Evolutionary conservation across 1,139 yeast genomes (phyloP).

Genomic region (Suhomyces choctaworum): DNA sequence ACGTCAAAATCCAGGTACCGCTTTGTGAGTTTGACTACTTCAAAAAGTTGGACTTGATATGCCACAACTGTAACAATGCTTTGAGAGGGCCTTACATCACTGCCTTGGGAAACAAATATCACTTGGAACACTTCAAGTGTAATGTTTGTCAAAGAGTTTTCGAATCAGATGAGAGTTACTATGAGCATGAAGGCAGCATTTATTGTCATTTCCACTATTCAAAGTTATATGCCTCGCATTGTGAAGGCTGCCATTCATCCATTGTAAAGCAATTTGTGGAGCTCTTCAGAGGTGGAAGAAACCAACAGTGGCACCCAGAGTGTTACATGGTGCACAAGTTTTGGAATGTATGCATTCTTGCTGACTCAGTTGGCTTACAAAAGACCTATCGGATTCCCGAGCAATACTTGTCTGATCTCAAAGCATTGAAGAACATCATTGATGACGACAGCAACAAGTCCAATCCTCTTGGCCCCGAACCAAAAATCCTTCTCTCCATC

Average conservation of each 20-base stretch:
- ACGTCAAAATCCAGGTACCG: conserved; percentile 53
- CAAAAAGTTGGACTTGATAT: conserved; percentile 75
- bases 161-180: conserved; percentile 89
- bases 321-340: conserved; percentile 97
- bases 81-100: conserved; percentile 92
- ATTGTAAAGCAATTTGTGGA: conserved; percentile 94
- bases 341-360: conserved; percentile 86
- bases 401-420: conserved; percentile 13
- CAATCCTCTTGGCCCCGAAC: conserved; percentile 33
- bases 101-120: conserved; percentile 89
- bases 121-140: conserved; percentile 93
- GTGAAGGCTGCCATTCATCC: conserved; percentile 92
- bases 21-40: conserved; percentile 94
- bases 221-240: conserved; percentile 77
- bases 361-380: conserved; percentile 60
- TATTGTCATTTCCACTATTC: conserved; percentile 94
- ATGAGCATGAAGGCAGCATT: conserved; percentile 80
- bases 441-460: conserved; percentile 10
- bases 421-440: conserved; percentile 13
- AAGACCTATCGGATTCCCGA: conserved; percentile 24
- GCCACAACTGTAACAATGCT: conserved; percentile 82
- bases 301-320: conserved; percentile 99
- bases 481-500: conserved; percentile 52
- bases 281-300: conserved; percentile 86
- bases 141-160: conserved; percentile 84